Percentiles rank a stretch among this genome's conserved stretches.
Conservation (phyloP, 1,284 basidiomycete genomes). For the Boletus subluridellus region DNA sequence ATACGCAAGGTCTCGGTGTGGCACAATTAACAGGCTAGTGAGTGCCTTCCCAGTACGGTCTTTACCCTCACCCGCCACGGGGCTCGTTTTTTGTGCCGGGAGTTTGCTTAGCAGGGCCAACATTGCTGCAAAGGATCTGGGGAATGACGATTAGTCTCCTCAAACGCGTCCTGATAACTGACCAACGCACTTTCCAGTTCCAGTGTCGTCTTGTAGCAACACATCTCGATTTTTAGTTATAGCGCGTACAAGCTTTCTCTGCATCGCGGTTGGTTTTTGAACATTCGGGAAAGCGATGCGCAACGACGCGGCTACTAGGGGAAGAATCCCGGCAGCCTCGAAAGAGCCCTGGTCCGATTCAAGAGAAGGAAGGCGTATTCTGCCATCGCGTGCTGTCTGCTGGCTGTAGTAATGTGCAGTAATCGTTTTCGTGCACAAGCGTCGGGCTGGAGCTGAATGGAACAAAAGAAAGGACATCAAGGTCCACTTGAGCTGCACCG, state of each 20-base stretch:
- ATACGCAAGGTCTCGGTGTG: slow-evolving; percentile 69
- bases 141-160: neutral
- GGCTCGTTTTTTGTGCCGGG: slow-evolving; percentile 25
- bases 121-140: slow-evolving; percentile 67
- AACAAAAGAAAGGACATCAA: slow-evolving; percentile 25
- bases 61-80: neutral
- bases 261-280: slow-evolving; percentile 54
- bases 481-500: slow-evolving; percentile 13
- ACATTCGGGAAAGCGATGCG: slow-evolving; percentile 61
- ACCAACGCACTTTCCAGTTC: slow-evolving; percentile 69
- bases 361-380: neutral
- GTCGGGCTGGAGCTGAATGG: slow-evolving; percentile 6
- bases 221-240: slow-evolving; percentile 57
- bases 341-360: slow-evolving; percentile 36
- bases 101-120: slow-evolving; percentile 62
- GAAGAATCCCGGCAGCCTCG: slow-evolving; percentile 49
- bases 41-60: slow-evolving; percentile 28
- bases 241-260: slow-evolving; percentile 59
- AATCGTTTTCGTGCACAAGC: slow-evolving; percentile 16
- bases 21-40: slow-evolving; percentile 62
- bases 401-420: slow-evolving; percentile 20
- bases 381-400: slow-evolving; percentile 13
- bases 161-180: neutral
- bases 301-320: slow-evolving; percentile 46
- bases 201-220: slow-evolving; percentile 64